phyloP scores from a whole-genome alignment of 768 basidiomycete genomes.

The Kwoniella shandongensis region DNA sequence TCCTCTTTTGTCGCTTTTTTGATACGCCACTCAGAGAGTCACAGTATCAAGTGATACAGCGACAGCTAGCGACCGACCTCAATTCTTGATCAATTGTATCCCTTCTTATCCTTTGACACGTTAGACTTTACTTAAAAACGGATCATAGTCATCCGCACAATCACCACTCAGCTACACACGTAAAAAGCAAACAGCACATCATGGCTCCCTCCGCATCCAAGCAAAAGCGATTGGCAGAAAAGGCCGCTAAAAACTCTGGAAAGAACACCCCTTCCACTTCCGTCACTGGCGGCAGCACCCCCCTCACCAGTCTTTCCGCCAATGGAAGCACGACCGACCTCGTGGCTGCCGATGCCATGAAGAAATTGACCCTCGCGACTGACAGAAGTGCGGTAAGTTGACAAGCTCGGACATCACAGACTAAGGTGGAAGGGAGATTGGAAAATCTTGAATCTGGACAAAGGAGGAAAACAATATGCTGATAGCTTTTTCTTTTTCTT shows the following conservation, averaged over 20 bases:
- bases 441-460: too few relatives aligned
- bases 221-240: slow-evolving; percentile 92
- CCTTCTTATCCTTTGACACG: not conserved
- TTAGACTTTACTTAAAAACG: too few relatives aligned
- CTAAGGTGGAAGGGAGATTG: too few relatives aligned
- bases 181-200: slow-evolving; percentile 9
- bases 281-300: slow-evolving; percentile 66
- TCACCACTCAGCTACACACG: not conserved
- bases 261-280: slow-evolving; percentile 63
- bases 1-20: not conserved
- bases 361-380: slow-evolving; percentile 81
- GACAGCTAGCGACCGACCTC: too few relatives aligned
- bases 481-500: too few relatives aligned
- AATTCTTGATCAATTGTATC: too few relatives aligned
- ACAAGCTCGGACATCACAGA: too few relatives aligned
- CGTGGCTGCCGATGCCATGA: slow-evolving; percentile 63
- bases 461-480: too few relatives aligned
- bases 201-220: slow-evolving; percentile 56
- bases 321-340: slow-evolving; percentile 78
- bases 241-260: slow-evolving; percentile 63
- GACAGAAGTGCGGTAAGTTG: slow-evolving; percentile 65
- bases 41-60: too few relatives aligned
- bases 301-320: slow-evolving; percentile 77
- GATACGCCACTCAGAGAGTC: not conserved
- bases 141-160: not conserved